Base-by-base conservation (phyloP, 129 eudicot genomes). In the Erigeron canadensis region DNA sequence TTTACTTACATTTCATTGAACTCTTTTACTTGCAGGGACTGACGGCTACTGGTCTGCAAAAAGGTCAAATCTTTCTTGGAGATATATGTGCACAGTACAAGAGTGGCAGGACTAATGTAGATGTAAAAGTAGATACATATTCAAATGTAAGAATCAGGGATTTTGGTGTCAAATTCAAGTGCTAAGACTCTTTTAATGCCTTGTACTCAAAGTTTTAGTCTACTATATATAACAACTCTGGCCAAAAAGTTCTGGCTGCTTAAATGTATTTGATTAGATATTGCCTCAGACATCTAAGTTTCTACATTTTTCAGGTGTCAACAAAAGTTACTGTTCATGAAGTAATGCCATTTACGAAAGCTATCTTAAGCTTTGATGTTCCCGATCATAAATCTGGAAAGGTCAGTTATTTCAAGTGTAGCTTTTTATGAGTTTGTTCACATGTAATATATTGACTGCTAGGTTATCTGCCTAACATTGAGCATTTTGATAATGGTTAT, bases 361-460 rank as follows among this genome's bases (percentile, higher is more conserved):
- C 86, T 66, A 86, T 88, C 50, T 76, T 90, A 66, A 86, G 98
- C 84, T 94, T 94, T 69, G 87, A 83, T 70, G 84, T 94, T 73
- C 98, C 98, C 57, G 98, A 94, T 85, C 88, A 94, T 66, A 94
- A 87, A 77, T 94, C 98, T 21, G 97, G 98, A 62, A 94, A 89
- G 96, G 98, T 94, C 43, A 67, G 79, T 76, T 62, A 23, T 48
- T 74, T 71, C 38, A 51, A 10, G 40, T 81, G 22, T 63, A 17
- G 21, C n/a, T 5, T 55, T n/a, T 42, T 11, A 50, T 3, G 56
- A 18, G 56, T 50, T 50, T 50, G 19, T 15, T 50, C 17, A 1
- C 17, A 50, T 10, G 56, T 50, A 50, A 50, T 50, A 50, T 50
- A 2, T 15, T 12, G 16, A 18, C 56, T 10, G 56, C 16, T 50